A percentile compares a stretch with the other conserved stretches of the same genome.
These are phyloP conservation scores for Rhodofomes roseus DNA, from an alignment of 1,284 basidiomycete genomes.

Conservation along the genomic window DNA sequence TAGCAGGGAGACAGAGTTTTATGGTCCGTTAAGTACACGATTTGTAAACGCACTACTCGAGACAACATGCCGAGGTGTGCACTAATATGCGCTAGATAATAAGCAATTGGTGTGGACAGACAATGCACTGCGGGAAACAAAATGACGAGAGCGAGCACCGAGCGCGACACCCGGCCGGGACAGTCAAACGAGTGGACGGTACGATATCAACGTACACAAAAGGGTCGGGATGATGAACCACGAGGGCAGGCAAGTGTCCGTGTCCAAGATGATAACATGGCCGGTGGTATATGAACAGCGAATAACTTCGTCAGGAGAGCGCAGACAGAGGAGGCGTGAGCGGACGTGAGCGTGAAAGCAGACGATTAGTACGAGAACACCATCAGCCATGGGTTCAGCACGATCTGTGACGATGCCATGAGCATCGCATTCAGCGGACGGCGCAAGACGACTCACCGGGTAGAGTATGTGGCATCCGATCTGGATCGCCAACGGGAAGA, in stretches of 20 bases:
- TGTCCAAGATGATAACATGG: conserved; percentile 5
- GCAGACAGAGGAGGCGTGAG: conserved; percentile 1
- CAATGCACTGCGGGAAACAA: not conserved
- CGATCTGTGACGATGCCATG: conserved; percentile 28
- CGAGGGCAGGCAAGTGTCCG: conserved; percentile 1
- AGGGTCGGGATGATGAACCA: not conserved
- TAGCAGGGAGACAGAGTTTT: not conserved
- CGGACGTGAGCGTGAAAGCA: not conserved
- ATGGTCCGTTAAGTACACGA: conserved; percentile 2
- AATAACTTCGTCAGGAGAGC: not conserved
- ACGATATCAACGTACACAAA: not conserved
- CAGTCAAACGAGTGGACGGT: not conserved
- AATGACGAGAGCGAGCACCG: not conserved
- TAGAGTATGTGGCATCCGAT: conserved; percentile 40
- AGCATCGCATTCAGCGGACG: not conserved
- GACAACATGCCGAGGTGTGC: conserved; percentile 1
- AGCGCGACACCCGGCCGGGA: not conserved
- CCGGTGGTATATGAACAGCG: conserved; percentile 8
- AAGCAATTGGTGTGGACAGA: not conserved
- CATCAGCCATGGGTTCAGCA: conserved; percentile 49
- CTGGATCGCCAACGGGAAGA: conserved; percentile 39
- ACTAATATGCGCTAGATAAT: conserved; percentile 1
- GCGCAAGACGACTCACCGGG: conserved; percentile 28
- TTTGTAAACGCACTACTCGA: not conserved
- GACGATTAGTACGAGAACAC: conserved; percentile 41